These are phyloP conservation scores for Dianthus caryophyllus DNA, from an alignment of 148 eudicot genomes.

Conservation along the genomic window DNA sequence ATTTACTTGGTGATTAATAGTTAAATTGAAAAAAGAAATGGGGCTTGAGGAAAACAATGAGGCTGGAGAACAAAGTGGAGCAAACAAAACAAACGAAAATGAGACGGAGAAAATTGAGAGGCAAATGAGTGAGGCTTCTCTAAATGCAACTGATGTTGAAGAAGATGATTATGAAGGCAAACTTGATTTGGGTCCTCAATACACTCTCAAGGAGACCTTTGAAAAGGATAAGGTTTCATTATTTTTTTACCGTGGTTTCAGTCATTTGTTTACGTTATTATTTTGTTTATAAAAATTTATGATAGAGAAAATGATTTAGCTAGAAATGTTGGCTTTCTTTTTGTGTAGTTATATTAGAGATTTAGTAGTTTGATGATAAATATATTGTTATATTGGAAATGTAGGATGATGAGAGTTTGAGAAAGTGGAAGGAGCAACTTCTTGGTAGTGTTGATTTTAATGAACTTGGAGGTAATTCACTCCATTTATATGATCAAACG, in stretches of 20 bases:
- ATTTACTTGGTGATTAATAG: constrained; percentile 18
- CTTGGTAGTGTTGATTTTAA: constrained; percentile 65
- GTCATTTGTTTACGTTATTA: too few species aligned
- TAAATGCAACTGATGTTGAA: constrained; percentile 53
- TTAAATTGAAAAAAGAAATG: constrained; percentile 29
- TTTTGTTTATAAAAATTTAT: too few species aligned
- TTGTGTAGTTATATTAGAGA: neutral
- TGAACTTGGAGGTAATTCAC: constrained; percentile 55
- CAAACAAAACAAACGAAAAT: too few species aligned
- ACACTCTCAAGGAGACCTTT: constrained; percentile 55
- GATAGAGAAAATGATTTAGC: too few species aligned
- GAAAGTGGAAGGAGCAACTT: constrained; percentile 85
- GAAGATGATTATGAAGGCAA: constrained; percentile 47
- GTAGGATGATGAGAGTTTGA: constrained; percentile 88
- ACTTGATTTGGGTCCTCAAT: constrained; percentile 65
- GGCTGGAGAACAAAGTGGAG: constrained; percentile 33
- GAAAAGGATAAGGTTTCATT: constrained; percentile 72
- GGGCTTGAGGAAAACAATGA: constrained; percentile 47
- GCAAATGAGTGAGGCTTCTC: constrained; percentile 44
- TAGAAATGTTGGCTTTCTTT: too few species aligned
- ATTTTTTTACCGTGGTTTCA: neutral
- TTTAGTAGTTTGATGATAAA: neutral
- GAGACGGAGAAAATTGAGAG: constrained; percentile 35
- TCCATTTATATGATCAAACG: neutral
- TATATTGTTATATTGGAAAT: constrained; percentile 10